Evolutionary conservation across 164 flowering plant genomes (phyloP).

Genomic region (Liquidambar formosana): DNA sequence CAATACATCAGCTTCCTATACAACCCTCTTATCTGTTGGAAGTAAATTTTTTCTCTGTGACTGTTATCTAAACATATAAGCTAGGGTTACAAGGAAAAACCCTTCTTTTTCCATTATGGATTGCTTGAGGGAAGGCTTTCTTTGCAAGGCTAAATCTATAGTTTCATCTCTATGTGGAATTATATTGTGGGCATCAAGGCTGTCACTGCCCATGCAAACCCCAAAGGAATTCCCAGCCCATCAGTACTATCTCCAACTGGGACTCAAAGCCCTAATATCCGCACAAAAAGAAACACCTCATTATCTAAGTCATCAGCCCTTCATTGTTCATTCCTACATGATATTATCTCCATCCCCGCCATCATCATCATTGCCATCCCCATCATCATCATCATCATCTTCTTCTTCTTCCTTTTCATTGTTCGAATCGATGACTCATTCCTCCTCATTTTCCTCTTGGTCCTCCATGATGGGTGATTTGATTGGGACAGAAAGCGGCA

Average conservation of each 20-base stretch:
- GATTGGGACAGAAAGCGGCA: conserved; percentile 28
- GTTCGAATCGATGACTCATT: too few relatives aligned
- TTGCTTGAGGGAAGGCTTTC: background rate
- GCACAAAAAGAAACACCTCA: background rate
- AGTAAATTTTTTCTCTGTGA: too few relatives aligned
- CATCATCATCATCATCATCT: background rate
- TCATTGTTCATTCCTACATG: conserved; percentile 2
- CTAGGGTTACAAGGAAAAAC: too few relatives aligned
- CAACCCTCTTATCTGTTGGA: too few relatives aligned
- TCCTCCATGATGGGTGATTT: conserved; percentile 14
- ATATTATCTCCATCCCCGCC: background rate
- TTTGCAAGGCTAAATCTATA: conserved; percentile 7
- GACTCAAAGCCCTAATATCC: conserved; percentile 12
- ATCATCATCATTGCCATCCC: background rate
- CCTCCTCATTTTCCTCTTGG: background rate
- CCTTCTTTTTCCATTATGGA: too few relatives aligned
- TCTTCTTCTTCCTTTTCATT: background rate
- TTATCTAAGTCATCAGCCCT: background rate
- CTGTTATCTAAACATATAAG: too few relatives aligned
- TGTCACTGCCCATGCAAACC: conserved; percentile 5
- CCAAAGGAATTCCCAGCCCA: background rate
- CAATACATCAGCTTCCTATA: too few relatives aligned
- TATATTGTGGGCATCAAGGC: conserved; percentile 4
- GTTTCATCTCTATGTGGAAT: conserved; percentile 9
- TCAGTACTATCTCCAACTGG: background rate